Conservation (phyloP, 495 filamentous ascomycete species). For the Aspergillus leporis region DNA sequence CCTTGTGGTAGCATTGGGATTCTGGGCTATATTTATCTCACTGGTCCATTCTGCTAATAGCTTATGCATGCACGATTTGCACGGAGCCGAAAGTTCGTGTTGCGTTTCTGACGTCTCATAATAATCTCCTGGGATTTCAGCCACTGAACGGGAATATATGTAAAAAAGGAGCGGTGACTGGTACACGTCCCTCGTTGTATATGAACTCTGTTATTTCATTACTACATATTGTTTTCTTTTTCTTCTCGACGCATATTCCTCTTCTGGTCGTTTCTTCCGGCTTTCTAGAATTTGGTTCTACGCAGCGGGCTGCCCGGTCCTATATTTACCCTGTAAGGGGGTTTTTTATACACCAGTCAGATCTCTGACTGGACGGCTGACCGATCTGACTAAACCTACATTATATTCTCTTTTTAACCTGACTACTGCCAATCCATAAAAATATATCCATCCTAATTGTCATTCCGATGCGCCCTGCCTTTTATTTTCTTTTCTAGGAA, state of each 20-base stretch:
- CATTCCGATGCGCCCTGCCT: neutral
- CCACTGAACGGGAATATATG: neutral
- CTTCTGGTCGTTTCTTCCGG: neutral
- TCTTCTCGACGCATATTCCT: neutral
- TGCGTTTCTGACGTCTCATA: neutral
- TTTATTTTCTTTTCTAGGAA: neutral
- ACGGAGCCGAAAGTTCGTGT: neutral
- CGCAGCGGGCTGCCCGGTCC: conserved; percentile 2
- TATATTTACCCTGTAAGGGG: conserved; percentile 9
- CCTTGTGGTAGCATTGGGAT: neutral
- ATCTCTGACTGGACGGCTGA: neutral
- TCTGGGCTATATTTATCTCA: neutral
- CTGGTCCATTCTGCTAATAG: too few species aligned
- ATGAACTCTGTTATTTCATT: neutral
- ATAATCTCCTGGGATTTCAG: neutral
- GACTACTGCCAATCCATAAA: too few species aligned
- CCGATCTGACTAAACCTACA: neutral
- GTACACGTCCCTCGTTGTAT: neutral
- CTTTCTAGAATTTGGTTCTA: conserved; percentile 5
- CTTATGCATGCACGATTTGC: neutral
- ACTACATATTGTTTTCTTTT: neutral
- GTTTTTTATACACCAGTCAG: neutral
- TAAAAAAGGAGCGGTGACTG: neutral
- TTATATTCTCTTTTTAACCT: neutral
- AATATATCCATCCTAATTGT: neutral